phyloP scores from a whole-genome alignment of 208 protist genomes.

The Trypanosoma grayi region DNA sequence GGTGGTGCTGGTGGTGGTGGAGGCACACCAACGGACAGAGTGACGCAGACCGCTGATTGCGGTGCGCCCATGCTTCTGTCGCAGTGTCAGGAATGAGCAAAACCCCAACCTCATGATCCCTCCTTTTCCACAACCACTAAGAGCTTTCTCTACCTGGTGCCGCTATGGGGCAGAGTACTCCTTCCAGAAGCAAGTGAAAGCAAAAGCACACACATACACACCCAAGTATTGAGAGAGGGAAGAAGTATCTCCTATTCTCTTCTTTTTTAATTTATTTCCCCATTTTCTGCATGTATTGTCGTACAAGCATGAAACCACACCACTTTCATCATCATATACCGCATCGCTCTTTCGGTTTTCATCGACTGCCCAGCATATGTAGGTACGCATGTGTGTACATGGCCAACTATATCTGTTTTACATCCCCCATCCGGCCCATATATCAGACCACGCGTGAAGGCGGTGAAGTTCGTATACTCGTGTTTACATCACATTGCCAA shows the following conservation, averaged over 20 bases:
- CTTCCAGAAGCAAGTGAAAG: neutral
- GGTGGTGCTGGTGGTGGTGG: slow-evolving; percentile 5
- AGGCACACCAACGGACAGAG: slow-evolving; percentile 6
- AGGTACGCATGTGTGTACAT: too few species aligned
- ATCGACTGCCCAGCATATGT: too few species aligned
- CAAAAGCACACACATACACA: neutral
- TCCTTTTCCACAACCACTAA: too few species aligned
- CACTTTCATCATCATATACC: too few species aligned
- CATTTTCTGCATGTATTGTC: neutral
- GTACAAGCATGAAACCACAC: too few species aligned
- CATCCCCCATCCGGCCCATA: too few species aligned
- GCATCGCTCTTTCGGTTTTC: too few species aligned
- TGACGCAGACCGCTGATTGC: neutral
- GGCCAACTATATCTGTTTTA: too few species aligned
- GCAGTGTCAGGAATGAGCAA: neutral
- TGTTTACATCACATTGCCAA: slow-evolving; percentile 4
- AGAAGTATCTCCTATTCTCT: neutral
- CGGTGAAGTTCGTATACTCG: too few species aligned
- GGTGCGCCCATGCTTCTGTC: neutral
- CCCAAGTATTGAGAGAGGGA: neutral
- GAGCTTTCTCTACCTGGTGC: neutral
- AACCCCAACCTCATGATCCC: neutral
- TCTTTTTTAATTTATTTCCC: neutral
- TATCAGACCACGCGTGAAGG: too few species aligned
- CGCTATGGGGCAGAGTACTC: too few species aligned